Conservation (phyloP, 139 green algal species). For the Marvania coccoides region DNA sequence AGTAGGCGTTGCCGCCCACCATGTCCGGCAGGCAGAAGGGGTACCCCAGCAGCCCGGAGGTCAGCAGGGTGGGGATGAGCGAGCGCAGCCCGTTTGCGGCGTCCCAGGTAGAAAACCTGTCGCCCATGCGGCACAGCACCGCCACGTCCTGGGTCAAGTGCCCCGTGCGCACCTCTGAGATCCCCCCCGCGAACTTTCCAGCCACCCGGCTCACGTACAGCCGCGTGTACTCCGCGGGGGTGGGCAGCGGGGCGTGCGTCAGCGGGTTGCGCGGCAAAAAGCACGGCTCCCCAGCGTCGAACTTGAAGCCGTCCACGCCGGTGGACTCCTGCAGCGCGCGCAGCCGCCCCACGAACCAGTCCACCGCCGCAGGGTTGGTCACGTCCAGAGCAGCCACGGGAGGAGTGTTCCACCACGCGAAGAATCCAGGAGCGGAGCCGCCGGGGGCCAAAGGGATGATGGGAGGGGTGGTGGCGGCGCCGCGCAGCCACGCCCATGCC, state of each 20-base stretch:
- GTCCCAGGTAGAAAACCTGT: conserved; percentile 53
- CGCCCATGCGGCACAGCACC: conserved; percentile 53
- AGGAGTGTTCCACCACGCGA: conserved; percentile 47
- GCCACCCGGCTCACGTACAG: conserved; percentile 42
- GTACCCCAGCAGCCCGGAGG: conserved; percentile 55
- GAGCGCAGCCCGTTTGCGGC: conserved; percentile 46
- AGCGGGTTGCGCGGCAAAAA: conserved; percentile 37
- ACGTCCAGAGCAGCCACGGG: conserved; percentile 53
- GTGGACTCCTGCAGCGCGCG: conserved; percentile 31
- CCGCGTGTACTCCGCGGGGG: conserved; percentile 52
- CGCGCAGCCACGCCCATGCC: neutral
- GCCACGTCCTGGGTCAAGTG: conserved; percentile 37
- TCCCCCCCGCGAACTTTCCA: conserved; percentile 32
- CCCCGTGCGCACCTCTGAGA: conserved; percentile 53
- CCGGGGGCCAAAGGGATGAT: neutral
- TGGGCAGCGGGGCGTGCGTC: conserved; percentile 32
- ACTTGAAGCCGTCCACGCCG: conserved; percentile 64
- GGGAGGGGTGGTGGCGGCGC: neutral
- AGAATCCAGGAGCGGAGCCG: conserved; percentile 25
- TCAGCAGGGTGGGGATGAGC: conserved; percentile 58
- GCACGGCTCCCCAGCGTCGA: conserved; percentile 64
- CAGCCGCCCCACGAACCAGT: conserved; percentile 51
- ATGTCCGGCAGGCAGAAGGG: conserved; percentile 64
- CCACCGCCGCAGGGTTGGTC: conserved; percentile 55
- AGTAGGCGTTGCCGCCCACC: conserved; percentile 60